Percentiles rank a stretch among this genome's conserved stretches.
phyloP scores from a whole-genome alignment of 2,329 filamentous ascomycete species.

The Apiospora phragmitis region DNA sequence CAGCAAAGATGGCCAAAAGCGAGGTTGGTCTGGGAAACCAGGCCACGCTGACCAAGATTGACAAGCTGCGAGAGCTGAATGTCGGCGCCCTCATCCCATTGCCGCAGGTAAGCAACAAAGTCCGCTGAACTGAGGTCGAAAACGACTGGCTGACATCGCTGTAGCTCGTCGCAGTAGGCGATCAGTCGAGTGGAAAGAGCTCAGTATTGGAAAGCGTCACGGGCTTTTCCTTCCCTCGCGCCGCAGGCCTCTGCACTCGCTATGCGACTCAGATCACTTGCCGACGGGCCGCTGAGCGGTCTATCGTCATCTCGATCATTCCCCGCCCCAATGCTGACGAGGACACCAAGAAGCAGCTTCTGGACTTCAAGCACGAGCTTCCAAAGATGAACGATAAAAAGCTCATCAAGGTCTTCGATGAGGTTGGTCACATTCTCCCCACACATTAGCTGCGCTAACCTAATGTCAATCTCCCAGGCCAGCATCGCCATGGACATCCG shows the following conservation, averaged over 20 bases:
- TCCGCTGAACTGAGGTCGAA: background rate
- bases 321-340: constrained; percentile 10
- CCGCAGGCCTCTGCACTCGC: constrained; percentile 24
- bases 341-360: background rate
- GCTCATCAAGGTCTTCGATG: background rate
- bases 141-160: constrained; percentile 30
- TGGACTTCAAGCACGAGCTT: constrained; percentile 10
- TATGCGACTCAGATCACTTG: constrained; percentile 27
- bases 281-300: constrained; percentile 8
- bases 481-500: constrained; percentile 14
- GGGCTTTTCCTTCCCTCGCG: constrained; percentile 28
- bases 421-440: background rate
- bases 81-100: constrained; percentile 26
- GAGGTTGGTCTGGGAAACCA: constrained; percentile 21
- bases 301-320: constrained; percentile 12
- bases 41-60: constrained; percentile 26
- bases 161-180: constrained; percentile 69
- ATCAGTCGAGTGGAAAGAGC: constrained; percentile 75
- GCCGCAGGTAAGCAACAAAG: constrained; percentile 17
- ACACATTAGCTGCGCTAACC: background rate
- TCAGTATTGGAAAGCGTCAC: constrained; percentile 64
- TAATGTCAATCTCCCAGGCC: background rate
- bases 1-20: background rate
- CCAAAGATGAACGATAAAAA: background rate
- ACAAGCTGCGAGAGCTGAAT: constrained; percentile 27